Evolutionary conservation across 1,284 basidiomycete species (phyloP).

Genomic region (Heterobasidion irregulare): DNA sequence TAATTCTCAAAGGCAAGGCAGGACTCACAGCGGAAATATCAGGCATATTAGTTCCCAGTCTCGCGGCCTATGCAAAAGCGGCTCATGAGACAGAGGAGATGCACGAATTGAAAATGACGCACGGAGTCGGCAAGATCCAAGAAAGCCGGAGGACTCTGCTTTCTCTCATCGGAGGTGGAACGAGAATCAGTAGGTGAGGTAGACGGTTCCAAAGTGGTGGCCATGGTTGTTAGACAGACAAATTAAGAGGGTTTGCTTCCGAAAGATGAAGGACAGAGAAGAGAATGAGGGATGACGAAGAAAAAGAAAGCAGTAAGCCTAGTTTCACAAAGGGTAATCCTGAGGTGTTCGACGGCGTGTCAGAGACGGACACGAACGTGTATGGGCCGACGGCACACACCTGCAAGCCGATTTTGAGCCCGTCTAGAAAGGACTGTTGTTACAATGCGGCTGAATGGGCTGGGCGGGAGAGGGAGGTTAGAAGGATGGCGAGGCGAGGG

Average conservation of each 20-base stretch:
- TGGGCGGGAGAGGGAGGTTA: conserved; percentile 17
- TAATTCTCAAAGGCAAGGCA: conserved; percentile 3
- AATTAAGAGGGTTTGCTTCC: conserved; percentile 30
- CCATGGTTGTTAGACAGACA: conserved; percentile 49
- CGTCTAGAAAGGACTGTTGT: conserved; percentile 71
- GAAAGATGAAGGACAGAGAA: conserved; percentile 49
- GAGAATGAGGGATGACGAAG: conserved; percentile 41
- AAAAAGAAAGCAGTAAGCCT: conserved; percentile 48
- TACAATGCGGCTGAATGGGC: conserved; percentile 55
- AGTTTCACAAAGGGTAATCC: conserved; percentile 62
- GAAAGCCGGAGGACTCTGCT: conserved; percentile 82
- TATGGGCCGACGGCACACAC: conserved; percentile 21
- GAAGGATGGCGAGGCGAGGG: conserved; percentile 14
- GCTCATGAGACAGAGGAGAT: conserved; percentile 5
- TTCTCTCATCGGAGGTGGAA: conserved; percentile 56
- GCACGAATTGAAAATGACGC: conserved; percentile 26
- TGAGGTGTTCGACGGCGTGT: conserved; percentile 17
- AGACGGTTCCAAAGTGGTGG: conserved; percentile 56
- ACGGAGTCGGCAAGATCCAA: conserved; percentile 86
- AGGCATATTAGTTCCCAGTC: conserved; percentile 75
- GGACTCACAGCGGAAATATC: conserved; percentile 70
- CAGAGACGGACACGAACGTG: conserved; percentile 6
- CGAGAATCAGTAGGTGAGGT: conserved; percentile 64
- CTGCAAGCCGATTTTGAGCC: conserved; percentile 68
- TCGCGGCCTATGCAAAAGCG: conserved; percentile 47